Evolutionary conservation across 2,329 filamentous ascomycete genomes (phyloP).

Genomic region (Ophiocordyceps camponoti-leonardi): DNA sequence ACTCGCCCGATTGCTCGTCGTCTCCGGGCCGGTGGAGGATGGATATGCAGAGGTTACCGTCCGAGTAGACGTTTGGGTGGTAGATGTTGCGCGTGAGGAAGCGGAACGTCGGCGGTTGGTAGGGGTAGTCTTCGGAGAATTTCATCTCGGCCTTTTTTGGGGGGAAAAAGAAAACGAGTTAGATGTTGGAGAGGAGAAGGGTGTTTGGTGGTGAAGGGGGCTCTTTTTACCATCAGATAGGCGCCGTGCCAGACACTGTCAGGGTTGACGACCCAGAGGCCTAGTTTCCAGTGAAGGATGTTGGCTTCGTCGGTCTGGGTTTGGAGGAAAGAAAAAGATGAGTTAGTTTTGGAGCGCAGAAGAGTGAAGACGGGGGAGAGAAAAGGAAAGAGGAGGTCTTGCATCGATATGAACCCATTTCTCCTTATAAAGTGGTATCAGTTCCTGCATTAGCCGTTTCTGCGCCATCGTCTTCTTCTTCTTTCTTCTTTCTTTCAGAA

Average conservation of each 20-base stretch:
- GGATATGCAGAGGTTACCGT: conserved; percentile 87
- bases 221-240: conserved; percentile 68
- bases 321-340: neutral
- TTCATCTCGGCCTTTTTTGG: conserved; percentile 54
- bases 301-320: conserved; percentile 64
- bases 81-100: conserved; percentile 60
- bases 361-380: neutral
- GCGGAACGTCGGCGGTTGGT: conserved; percentile 72
- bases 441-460: conserved; percentile 78
- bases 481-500: no score
- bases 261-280: conserved; percentile 80
- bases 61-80: conserved; percentile 86
- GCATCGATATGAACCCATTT: conserved; percentile 89
- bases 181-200: conserved; percentile 4
- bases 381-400: conserved; percentile 4
- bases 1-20: conserved; percentile 80
- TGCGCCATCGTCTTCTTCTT: conserved; percentile 25
- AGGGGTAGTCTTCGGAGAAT: conserved; percentile 81
- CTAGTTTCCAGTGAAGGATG: conserved; percentile 74
- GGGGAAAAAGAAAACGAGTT: neutral
- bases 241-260: conserved; percentile 86
- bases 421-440: conserved; percentile 67
- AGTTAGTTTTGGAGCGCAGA: neutral
- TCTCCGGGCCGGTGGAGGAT: conserved; percentile 89
- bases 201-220: no score